Evolutionary conservation across 768 basidiomycete genomes (phyloP), one percentile per base, ranked within the genome.

Genomic region (Termitomyces sp.): DNA sequence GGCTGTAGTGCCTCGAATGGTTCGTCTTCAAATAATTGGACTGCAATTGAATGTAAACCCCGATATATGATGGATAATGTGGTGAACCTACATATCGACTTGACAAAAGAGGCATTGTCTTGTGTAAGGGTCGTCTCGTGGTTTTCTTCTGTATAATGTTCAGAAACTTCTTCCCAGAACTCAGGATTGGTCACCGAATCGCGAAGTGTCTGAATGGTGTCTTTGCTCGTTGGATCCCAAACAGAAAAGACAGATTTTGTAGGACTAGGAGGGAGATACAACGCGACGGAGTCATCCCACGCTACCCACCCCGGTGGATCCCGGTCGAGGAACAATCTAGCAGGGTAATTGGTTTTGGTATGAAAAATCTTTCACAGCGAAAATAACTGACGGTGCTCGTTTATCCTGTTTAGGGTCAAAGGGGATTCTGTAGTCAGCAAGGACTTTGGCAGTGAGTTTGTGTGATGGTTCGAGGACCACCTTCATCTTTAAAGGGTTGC

Each of bases 141-240:
- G 56, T 87, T 92, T 69, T 95, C 91, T 65, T 91, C 86, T 0
- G 88, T 78, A 64, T 87, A 91, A 63, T 87, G 85, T 5, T 70
- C 77, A 3, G 87, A 78, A 10, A 92, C 56, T 59, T 82, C 74
- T 64, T 83, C 76, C 91, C 91, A 94, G 65, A 81, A 94, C 15
- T 70, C 66, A 10, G 78, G 52, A 36, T 78, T 69, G 12, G 63
- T 72, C 3, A 73, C 76, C n/a, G 79, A 67, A 39, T 79, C 71
- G 27, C 79, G 75, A 18, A 89, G 66, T 10, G 74, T 72, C 6
- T 75, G 66, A 5, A 91, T 63, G 3, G 81, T 81, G 12, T 73
- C 75, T 42, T 72, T 63, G 53, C 83, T 85, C 3, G 67, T 68
- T 10, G 69, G 54, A 53, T 90, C 84, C 83, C 89, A 89, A 6